A percentile compares a stretch with the other conserved stretches of the same genome.
phyloP scores from a whole-genome alignment of 345 rosid species.

The Populus euphratica region DNA sequence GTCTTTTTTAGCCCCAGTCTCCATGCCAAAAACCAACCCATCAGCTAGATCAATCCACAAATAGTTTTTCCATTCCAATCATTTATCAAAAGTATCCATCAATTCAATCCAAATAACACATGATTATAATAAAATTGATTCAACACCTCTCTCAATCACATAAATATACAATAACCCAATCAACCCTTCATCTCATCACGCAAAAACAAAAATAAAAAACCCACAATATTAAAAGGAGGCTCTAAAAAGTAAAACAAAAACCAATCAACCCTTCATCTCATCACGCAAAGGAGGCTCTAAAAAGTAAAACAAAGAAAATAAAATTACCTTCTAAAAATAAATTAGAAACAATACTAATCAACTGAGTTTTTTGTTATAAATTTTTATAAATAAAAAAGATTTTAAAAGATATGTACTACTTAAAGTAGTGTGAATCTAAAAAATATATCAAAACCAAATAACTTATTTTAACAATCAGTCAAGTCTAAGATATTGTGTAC shows the following conservation, averaged over 20 bases:
- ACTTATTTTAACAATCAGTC: no score
- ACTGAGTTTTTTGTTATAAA: no score
- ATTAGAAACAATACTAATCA: slow-evolving; percentile 14
- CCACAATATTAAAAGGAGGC: neutral
- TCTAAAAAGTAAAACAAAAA: neutral
- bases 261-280: neutral
- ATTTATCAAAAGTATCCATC: neutral
- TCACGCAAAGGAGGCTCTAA: no score
- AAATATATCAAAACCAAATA: no score
- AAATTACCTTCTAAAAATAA: slow-evolving; percentile 54
- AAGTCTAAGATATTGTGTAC: no score
- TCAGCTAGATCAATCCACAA: neutral
- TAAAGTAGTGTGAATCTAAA: no score
- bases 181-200: neutral
- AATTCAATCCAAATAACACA: neutral
- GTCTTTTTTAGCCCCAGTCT: neutral
- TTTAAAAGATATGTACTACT: no score
- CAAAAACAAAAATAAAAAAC: neutral
- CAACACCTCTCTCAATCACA: neutral
- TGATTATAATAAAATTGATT: neutral
- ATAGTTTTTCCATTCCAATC: neutral
- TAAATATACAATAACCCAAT: neutral
- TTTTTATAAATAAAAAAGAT: no score
- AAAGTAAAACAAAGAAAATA: neutral
- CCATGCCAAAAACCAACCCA: no score